Base-by-base conservation (phyloP, 352 stramenopile genomes). In the Globisporangium solare region DNA sequence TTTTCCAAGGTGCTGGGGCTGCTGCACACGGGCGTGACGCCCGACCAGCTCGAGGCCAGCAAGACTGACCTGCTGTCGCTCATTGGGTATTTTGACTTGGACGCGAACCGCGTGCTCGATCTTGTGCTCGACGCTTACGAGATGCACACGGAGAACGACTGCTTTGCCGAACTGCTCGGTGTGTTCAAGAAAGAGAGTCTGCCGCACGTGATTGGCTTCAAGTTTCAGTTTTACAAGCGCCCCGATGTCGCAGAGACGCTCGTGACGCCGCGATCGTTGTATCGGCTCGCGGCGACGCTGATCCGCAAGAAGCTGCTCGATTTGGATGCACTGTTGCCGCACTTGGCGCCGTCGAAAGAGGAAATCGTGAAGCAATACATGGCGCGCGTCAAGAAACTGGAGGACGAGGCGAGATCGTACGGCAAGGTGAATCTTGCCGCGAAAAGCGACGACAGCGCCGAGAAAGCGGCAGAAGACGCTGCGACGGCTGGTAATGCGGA, bases 51-150 rank as follows among this genome's bases (percentile, higher is more conserved):
- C 17, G 71, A 85, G 21, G 69, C 82, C 11, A 91, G 62, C 21
- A 86, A 79, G 63, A 86, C 75, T 0, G 83, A 94, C 50, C 63
- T 94, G 3, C 67, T 92, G 50, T 69, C 82, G 51, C 70, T 94
- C 22, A 88, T 94, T 55, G 84, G 84, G 2, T 96, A 88, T 58
- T 99, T 99, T 60, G 91, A 98, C 69, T 65, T 99, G 11, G 95
- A 99, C 73, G 94, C 95, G 6, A 98, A 98, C 76, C 86, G 96
- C 27, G 88, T 97, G 6, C 67, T 98, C 22, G 95, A 99, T 70
- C 70, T 99, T 24, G 71, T 90, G 15, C 72, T 98, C 8, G 92
- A 98, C 59, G 86, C 83, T 6, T 92, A 98, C 56, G 96, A 98
- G 71, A 87, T 82, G 65, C 79, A 95, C 56, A 72, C 94, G 17